Evolutionary conservation across 129 eudicot species (phyloP), one percentile per base, ranked within the genome.

Genomic region (Centaurea solstitialis): DNA sequence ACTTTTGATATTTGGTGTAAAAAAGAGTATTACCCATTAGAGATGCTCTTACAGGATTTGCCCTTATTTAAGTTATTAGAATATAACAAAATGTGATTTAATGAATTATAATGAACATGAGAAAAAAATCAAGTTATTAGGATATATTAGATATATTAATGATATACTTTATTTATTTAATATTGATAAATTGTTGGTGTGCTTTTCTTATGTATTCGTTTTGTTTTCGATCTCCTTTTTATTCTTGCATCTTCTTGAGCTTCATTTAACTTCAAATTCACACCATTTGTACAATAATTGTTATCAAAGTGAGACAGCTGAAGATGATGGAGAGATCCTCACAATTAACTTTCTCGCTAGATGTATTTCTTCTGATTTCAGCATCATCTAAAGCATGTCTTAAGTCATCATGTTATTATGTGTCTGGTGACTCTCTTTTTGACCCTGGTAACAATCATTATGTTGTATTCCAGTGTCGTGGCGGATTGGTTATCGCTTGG

Each of bases 381-480:
- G 22, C 69, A 11, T 76, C 21, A 3, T 67, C 38, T 71, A 15
- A 77, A 22, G 69, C 73, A 40, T 33, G 76, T 20, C 76, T 86
- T 71, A 84, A 80, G 57, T 82, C 92, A 0, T 26, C 2, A 26
- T 26, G 39, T 88, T 66, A 85, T 86, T 38, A 50, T 26, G 30
- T 78, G 13, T 91, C 88, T 21, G 96, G 96, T 0, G 96, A 91
- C 76, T 91, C 96, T 2, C 85, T 87, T 43, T 87, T 88, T 62
- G 96, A 91, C 17, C 85, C 91, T 7, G 96, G 96, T 5, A 91
- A 87, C 75, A 91, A 91, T 73, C 82, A 73, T 17, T 88, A 22
- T 66, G 66, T 76, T n/a, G n/a, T n/a, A n/a, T n/a, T n/a, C n/a
- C n/a, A n/a, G n/a, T n/a, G n/a, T n/a, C n/a, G n/a, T n/a, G n/a